Conservation (phyloP, 2,329 filamentous ascomycete species). For the Cyphellophora europaea region DNA sequence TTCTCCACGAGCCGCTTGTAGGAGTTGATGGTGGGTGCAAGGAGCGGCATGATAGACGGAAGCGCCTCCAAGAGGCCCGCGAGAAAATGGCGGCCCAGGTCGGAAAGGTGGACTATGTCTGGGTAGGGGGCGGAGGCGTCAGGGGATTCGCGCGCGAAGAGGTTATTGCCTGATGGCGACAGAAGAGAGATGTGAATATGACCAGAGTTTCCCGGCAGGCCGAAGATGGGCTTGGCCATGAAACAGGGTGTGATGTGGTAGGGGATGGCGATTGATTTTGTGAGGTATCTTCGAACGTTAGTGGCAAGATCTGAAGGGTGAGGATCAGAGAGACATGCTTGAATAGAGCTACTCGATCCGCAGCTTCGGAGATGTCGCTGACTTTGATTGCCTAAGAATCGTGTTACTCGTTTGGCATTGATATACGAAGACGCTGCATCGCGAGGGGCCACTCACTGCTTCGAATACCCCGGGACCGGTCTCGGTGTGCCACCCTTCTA, state of each 20-base stretch:
- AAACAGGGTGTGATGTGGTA: conserved; percentile 5
- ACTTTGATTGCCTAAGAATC: conserved; percentile 1
- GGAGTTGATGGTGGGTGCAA: conserved; percentile 90
- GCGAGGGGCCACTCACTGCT: conserved; percentile 2
- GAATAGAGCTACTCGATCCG: conserved; percentile 4
- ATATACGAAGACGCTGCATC: too few species aligned
- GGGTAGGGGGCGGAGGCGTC: conserved; percentile 62
- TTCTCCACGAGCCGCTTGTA: conserved; percentile 98
- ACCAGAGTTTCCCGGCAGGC: conserved; percentile 2
- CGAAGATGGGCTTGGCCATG: conserved; percentile 4
- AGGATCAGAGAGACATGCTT: neutral
- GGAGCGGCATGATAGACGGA: conserved; percentile 86
- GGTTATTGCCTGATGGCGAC: conserved; percentile 79
- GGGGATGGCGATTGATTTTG: conserved; percentile 4
- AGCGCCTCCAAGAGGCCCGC: conserved; percentile 80
- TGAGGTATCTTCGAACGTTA: too few species aligned
- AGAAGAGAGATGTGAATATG: conserved; percentile 6
- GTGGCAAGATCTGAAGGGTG: too few species aligned
- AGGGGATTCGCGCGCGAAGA: conserved; percentile 62
- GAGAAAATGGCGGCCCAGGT: conserved; percentile 82
- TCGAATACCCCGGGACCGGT: conserved; percentile 4
- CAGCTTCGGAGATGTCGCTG: conserved; percentile 3
- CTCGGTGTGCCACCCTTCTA: conserved; percentile 6
- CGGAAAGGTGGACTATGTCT: conserved; percentile 70
- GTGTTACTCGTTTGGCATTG: neutral